A percentile compares a stretch with the other conserved stretches of the same genome.
Conservation (phyloP, 2,329 filamentous ascomycete genomes). For the Neofusicoccum parvum region DNA sequence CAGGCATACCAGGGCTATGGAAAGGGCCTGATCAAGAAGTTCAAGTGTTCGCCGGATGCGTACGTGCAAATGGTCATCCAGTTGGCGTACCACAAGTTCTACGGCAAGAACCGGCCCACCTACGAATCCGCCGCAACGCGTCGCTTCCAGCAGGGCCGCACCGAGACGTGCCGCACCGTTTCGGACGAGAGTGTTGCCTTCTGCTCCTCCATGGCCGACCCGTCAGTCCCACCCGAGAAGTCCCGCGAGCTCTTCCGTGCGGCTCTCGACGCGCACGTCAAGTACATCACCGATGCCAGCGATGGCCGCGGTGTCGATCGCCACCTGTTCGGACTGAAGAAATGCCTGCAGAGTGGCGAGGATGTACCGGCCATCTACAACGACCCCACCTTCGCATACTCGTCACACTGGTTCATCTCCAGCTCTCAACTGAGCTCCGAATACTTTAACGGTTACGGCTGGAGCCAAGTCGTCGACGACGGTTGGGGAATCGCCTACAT, state of each 20-base stretch:
- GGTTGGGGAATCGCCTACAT: constrained; percentile 99
- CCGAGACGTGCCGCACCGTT: constrained; percentile 91
- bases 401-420: constrained; percentile 83
- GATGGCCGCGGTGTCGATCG: constrained; percentile 94
- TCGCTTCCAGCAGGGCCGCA: constrained; percentile 93
- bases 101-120: constrained; percentile 94
- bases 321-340: constrained; percentile 97
- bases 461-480: constrained; percentile 95
- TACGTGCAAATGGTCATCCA: constrained; percentile 99
- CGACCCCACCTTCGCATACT: constrained; percentile 85
- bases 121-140: constrained; percentile 96
- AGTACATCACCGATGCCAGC: constrained; percentile 86
- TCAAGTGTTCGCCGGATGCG: constrained; percentile 96
- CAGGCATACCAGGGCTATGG: constrained; percentile 97
- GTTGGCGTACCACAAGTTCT: constrained; percentile 98
- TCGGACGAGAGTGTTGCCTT: constrained; percentile 90
- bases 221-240: constrained; percentile 62
- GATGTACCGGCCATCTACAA: constrained; percentile 80
- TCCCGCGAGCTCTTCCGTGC: constrained; percentile 77
- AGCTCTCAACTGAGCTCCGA: constrained; percentile 90
- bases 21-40: constrained; percentile 98
- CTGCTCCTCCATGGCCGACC: constrained; percentile 82
- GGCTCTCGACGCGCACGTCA: constrained; percentile 78
- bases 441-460: constrained; percentile 98
- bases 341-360: constrained; percentile 78